Evolutionary conservation across 176 grass and related monocot species (phyloP), one percentile per base, ranked within the genome.

Genomic region (Eragrostis nindensis): DNA sequence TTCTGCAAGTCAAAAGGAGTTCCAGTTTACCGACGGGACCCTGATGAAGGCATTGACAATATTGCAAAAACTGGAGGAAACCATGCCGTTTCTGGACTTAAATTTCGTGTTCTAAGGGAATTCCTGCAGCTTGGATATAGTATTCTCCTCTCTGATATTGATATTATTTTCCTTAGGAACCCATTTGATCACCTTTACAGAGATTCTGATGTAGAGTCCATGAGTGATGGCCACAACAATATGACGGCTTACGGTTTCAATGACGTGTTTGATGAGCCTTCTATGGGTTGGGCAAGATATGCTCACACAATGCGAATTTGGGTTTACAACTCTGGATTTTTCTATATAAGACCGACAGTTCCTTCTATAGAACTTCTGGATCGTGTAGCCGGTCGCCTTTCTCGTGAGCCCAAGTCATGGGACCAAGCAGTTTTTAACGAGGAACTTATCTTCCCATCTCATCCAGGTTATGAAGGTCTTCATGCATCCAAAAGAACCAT

Each of bases 321-420:
- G 97, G 97, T 99, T 73, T 99, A 88, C 70, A 99, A 99, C 84
- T 99, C 93, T 79, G 97, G 97, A 56, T 99, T 99, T 65, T 99
- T 99, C 71, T 99, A 88, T 71, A 99, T 96, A 87, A 91, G 97
- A 41, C 88, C 97, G 32, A 99, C 97, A 13, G 70, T 99, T 60
- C 84, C 97, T 63, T 89, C 90, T 10, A 83, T 99, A 70, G 97
- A 99, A 80, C 93, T 99, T 81, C 81, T 99, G 87, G 97, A 99
- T 85, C 92, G 97, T 54, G 93, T 99, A 55, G 91, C 97, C 9
- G 52, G 52, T 27, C 86, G 93, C 13, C 84, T 99, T 66, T 87
- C 90, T 78, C 75, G 41, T 6, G 92, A 93, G 77, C 74, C 89
- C 29, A 94, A 93, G 44, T 81, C 93, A 82, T 99, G 97, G 93